Evolutionary conservation across 2,329 filamentous ascomycete species (phyloP).

Genomic region (Aspergillus chevalieri): DNA sequence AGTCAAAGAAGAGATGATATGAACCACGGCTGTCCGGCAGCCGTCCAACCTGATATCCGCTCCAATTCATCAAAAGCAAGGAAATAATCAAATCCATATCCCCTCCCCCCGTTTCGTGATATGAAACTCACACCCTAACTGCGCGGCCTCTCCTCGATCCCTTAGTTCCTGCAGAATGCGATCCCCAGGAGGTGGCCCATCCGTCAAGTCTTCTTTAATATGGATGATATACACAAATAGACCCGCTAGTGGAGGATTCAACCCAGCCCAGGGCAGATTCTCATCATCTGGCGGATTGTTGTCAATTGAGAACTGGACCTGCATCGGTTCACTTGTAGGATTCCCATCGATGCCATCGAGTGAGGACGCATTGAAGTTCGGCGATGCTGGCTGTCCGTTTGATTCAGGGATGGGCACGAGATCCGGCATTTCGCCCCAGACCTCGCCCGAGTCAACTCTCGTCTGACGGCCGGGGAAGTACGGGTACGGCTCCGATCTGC

Average conservation of each 20-base stretch:
- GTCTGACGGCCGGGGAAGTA: background rate
- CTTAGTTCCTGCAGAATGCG: constrained; percentile 64
- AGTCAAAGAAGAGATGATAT: background rate
- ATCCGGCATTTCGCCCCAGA: constrained; percentile 1
- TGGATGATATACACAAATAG: constrained; percentile 85
- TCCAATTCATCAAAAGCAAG: background rate
- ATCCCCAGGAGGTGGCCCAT: constrained; percentile 60
- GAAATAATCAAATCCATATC: constrained; percentile 33
- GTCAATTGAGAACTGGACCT: background rate
- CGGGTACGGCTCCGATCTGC: background rate
- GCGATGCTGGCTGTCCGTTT: background rate
- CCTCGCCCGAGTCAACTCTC: background rate
- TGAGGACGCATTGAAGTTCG: constrained; percentile 8
- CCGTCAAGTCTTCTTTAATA: constrained; percentile 76
- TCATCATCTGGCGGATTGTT: constrained; percentile 1
- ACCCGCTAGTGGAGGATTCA: constrained; percentile 55
- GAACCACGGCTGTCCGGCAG: background rate
- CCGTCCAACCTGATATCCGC: background rate
- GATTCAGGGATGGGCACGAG: background rate
- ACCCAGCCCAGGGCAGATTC: constrained; percentile 10
- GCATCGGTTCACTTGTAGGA: background rate
- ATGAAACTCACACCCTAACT: constrained; percentile 73
- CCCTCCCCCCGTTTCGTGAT: constrained; percentile 61
- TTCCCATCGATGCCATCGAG: constrained; percentile 6
- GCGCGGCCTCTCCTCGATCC: constrained; percentile 58